Evolutionary conservation across 345 rosid genomes (phyloP).

Genomic region (Combretum micranthum): DNA sequence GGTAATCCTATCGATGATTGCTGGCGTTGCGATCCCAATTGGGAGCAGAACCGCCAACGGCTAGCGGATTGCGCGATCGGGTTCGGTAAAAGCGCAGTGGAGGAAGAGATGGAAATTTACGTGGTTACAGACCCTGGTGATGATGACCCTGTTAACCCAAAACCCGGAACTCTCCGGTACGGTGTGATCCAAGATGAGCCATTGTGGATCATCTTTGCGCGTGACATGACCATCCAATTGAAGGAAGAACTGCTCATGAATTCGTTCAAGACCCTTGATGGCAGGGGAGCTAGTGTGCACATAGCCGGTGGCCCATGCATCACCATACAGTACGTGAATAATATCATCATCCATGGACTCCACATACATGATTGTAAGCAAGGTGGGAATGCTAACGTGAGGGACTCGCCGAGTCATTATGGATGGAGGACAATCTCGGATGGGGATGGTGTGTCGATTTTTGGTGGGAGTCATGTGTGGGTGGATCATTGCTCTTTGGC

Average conservation of each 20-base stretch:
- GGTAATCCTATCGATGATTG: constrained; percentile 86
- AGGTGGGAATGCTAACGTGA: constrained; percentile 72
- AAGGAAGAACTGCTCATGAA: constrained; percentile 83
- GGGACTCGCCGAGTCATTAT: constrained; percentile 57
- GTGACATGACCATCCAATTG: constrained; percentile 68
- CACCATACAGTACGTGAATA: constrained; percentile 64
- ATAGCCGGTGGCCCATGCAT: constrained; percentile 84
- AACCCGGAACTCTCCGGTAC: constrained; percentile 60
- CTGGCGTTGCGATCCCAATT: constrained; percentile 74
- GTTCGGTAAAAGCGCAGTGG: constrained; percentile 71
- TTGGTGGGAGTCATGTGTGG: constrained; percentile 79
- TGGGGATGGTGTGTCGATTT: constrained; percentile 80
- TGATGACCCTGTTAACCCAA: constrained; percentile 60
- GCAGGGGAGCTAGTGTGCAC: constrained; percentile 76
- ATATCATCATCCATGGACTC: constrained; percentile 66
- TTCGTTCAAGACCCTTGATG: constrained; percentile 76
- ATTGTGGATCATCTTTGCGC: constrained; percentile 61
- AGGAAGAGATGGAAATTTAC: constrained; percentile 67
- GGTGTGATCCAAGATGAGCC: constrained; percentile 73
- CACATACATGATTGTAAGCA: constrained; percentile 77
- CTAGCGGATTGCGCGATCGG: constrained; percentile 76
- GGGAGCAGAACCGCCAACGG: constrained; percentile 64
- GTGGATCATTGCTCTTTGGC: constrained; percentile 74
- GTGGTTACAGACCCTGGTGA: constrained; percentile 56
- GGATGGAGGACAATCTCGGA: constrained; percentile 69